Percentiles rank a stretch among this genome's conserved stretches.
Conservation (phyloP, 2,329 filamentous ascomycete genomes). For the Blumeria graminis region DNA sequence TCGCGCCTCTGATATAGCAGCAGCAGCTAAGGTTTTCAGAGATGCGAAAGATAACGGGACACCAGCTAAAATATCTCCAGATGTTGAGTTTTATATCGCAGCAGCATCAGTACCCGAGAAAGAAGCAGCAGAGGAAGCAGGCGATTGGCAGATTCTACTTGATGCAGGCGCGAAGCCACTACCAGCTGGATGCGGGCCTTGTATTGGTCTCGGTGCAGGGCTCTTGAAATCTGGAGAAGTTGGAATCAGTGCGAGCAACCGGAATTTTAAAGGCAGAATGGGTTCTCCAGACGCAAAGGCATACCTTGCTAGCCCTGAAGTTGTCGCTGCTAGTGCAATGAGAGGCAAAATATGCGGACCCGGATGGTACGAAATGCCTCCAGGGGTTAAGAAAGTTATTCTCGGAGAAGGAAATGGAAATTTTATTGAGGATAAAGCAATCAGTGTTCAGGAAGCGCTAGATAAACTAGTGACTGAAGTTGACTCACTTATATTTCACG, state of each 20-base stretch:
- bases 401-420: constrained; percentile 21
- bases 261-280: constrained; percentile 86
- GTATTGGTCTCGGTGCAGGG: constrained; percentile 60
- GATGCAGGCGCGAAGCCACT: constrained; percentile 54
- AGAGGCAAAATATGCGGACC: constrained; percentile 49
- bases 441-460: constrained; percentile 36
- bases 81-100: constrained; percentile 72
- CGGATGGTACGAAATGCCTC: constrained; percentile 51
- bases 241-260: constrained; percentile 61
- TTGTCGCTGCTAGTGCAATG: constrained; percentile 75
- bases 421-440: constrained; percentile 28
- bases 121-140: constrained; percentile 47
- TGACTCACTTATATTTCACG: constrained; percentile 23
- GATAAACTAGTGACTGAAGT: constrained; percentile 46
- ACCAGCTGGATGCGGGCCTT: constrained; percentile 55
- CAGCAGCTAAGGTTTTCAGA: constrained; percentile 65
- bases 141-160: constrained; percentile 65
- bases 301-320: constrained; percentile 71
- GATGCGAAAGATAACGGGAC: constrained; percentile 41
- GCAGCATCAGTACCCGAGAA: constrained; percentile 67
- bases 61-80: constrained; percentile 43
- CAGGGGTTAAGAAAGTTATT: constrained; percentile 39
- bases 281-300: constrained; percentile 56
- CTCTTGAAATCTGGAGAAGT: constrained; percentile 68
- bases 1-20: constrained; percentile 53